Conservation (phyloP, 1,139 yeast genomes). For the Lipomyces yarrowii region DNA sequence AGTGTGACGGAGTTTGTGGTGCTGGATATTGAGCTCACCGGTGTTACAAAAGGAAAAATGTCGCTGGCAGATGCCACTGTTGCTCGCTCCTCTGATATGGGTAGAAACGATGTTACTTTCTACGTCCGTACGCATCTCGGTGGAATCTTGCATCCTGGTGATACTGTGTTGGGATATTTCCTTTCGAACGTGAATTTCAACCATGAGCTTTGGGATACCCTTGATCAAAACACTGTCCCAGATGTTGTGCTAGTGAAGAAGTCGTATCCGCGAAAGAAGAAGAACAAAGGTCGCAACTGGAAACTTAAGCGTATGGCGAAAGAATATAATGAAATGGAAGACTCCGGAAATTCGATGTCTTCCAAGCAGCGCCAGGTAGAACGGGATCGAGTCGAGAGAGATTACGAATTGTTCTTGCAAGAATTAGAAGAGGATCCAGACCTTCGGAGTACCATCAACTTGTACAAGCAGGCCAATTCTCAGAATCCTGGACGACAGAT, state of each 20-base stretch:
- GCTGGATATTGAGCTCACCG: slow-evolving; percentile 92
- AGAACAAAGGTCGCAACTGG: slow-evolving; percentile 88
- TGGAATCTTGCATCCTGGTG: slow-evolving; percentile 93
- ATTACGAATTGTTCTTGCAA: slow-evolving; percentile 93
- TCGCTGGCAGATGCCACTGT: slow-evolving; percentile 90
- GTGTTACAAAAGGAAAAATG: slow-evolving; percentile 74
- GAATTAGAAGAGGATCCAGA: slow-evolving; percentile 97
- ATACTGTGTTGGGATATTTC: slow-evolving; percentile 88
- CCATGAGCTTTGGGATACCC: slow-evolving; percentile 77
- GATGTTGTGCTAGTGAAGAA: slow-evolving; percentile 94
- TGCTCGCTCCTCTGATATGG: slow-evolving; percentile 83
- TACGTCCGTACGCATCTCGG: slow-evolving; percentile 90
- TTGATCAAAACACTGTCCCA: slow-evolving; percentile 62
- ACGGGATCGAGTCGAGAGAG: slow-evolving; percentile 89
- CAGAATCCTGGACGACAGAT: slow-evolving; percentile 30
- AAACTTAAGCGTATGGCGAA: slow-evolving; percentile 97
- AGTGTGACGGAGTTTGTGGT: slow-evolving; percentile 87
- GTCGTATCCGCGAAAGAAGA: slow-evolving; percentile 76
- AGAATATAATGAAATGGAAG: slow-evolving; percentile 87
- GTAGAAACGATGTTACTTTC: slow-evolving; percentile 77
- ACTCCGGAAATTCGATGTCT: slow-evolving; percentile 40
- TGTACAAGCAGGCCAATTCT: slow-evolving; percentile 65
- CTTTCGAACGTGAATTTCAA: slow-evolving; percentile 83
- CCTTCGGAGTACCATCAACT: slow-evolving; percentile 84
- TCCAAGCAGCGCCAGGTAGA: slow-evolving; percentile 86